phyloP scores from a whole-genome alignment of 1,284 basidiomycete genomes.

The Athelia psychrophila region DNA sequence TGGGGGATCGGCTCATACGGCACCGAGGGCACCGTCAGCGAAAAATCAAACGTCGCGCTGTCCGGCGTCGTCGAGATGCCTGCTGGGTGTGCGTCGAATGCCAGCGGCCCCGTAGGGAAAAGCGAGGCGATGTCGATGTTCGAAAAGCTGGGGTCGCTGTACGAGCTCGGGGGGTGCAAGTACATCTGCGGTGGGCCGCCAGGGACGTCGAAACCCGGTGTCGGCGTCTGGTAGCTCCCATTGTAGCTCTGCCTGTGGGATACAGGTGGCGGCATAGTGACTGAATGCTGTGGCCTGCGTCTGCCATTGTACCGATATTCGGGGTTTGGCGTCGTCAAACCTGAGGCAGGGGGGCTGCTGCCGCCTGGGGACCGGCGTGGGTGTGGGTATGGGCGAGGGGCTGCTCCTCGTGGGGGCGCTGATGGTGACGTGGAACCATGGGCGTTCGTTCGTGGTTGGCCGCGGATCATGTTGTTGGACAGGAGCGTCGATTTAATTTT shows the following conservation, averaged over 20 bases:
- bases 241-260: background rate
- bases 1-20: background rate
- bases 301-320: background rate
- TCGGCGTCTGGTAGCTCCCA: background rate
- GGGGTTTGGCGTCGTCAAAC: background rate
- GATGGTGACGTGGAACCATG: conserved; percentile 31
- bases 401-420: conserved; percentile 14
- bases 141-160: conserved; percentile 23
- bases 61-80: background rate
- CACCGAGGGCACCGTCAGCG: background rate
- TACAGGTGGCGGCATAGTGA: background rate
- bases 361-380: background rate
- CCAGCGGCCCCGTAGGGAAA: background rate
- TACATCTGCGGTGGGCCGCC: conserved; percentile 19
- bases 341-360: background rate
- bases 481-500: conserved; percentile 77
- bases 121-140: background rate
- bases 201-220: background rate
- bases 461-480: conserved; percentile 72
- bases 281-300: background rate
- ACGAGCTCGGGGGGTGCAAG: conserved; percentile 27
- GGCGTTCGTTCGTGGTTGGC: conserved; percentile 63
- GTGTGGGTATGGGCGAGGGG: conserved; percentile 21
- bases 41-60: background rate
- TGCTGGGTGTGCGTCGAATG: background rate